Percentiles rank a stretch among this genome's conserved stretches.
These are phyloP conservation scores for Candida parachauliodes DNA, from an alignment of 805 yeast genomes.

Conservation along the genomic window DNA sequence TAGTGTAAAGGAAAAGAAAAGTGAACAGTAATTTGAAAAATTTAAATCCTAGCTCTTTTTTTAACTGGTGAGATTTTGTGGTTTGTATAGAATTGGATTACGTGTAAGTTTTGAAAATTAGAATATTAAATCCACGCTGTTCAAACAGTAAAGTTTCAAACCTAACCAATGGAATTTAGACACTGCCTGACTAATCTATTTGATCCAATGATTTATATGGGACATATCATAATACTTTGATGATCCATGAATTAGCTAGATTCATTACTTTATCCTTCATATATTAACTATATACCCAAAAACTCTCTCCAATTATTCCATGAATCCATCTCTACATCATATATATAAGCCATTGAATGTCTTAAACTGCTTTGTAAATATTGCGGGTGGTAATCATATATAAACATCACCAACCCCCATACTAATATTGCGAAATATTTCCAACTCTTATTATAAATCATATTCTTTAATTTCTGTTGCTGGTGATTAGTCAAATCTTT, in stretches of 20 bases:
- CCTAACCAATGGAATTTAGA: no score
- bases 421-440: conserved; percentile 55
- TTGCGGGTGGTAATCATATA: conserved; percentile 60
- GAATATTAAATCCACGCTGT: no score
- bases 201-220: no score
- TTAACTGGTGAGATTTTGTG: neutral
- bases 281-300: conserved; percentile 28
- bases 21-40: neutral
- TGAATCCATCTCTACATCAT: conserved; percentile 51
- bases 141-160: no score
- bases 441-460: conserved; percentile 45
- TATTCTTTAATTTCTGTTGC: conserved; percentile 27
- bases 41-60: neutral
- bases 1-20: conserved; percentile 10
- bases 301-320: conserved; percentile 49
- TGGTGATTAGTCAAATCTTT: conserved; percentile 29
- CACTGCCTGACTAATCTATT: no score
- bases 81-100: no score
- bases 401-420: conserved; percentile 74
- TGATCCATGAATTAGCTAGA: no score
- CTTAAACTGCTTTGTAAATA: conserved; percentile 62
- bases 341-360: conserved; percentile 67
- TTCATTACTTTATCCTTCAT: no score
- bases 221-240: no score
- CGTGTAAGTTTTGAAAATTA: no score